These are phyloP conservation scores for Magnolia officinalis DNA, from an alignment of 164 flowering plant species.

Conservation along the genomic window DNA sequence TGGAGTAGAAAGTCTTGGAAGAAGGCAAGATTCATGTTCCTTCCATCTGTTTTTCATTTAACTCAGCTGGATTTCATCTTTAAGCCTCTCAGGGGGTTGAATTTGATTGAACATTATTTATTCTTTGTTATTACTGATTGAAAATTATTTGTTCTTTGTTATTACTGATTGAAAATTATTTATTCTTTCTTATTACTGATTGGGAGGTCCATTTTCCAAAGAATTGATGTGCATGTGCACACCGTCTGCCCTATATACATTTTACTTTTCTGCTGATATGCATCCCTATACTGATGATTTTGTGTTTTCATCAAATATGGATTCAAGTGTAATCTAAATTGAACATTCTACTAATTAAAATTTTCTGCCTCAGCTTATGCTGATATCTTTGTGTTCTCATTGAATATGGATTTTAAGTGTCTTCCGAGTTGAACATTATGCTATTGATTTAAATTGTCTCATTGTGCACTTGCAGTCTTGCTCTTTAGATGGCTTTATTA, in stretches of 20 bases:
- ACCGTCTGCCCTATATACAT: too few species aligned
- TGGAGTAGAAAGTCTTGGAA: slow-evolving; percentile 88
- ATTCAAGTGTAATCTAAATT: too few species aligned
- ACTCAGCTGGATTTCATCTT: not conserved
- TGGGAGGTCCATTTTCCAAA: too few species aligned
- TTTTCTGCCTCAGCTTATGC: too few species aligned
- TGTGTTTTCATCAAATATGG: too few species aligned
- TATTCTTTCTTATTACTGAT: not conserved
- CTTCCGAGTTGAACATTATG: not conserved
- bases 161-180: not conserved
- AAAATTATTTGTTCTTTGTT: not conserved
- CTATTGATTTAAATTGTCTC: not conserved
- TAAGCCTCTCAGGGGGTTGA: not conserved
- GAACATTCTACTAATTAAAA: too few species aligned
- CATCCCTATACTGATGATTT: too few species aligned
- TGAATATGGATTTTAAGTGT: not conserved
- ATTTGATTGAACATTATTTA: not conserved
- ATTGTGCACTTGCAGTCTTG: not conserved
- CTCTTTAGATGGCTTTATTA: not conserved
- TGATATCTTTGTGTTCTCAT: too few species aligned
- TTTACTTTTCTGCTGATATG: too few species aligned
- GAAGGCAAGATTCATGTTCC: slow-evolving; percentile 43
- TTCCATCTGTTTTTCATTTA: not conserved
- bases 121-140: not conserved
- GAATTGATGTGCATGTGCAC: too few species aligned